Evolutionary conservation across 208 protist species (phyloP).

Genomic region (Acanthamoeba sp.): DNA sequence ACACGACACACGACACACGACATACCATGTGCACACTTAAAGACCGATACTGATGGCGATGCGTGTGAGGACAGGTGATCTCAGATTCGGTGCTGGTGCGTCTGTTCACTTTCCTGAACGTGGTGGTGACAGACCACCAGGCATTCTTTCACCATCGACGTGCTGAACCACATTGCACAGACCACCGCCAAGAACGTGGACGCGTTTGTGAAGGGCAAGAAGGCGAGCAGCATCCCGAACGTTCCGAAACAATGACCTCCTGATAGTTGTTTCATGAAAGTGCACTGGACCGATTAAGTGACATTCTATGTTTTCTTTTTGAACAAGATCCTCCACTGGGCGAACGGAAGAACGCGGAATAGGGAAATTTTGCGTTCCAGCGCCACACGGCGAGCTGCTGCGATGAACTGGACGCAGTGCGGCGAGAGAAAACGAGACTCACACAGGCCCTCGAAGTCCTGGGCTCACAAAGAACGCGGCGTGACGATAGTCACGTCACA

Average conservation of each 20-base stretch:
- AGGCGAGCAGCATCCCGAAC: conserved; percentile 62
- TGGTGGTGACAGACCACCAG: conserved; percentile 84
- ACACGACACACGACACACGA: too few relatives aligned
- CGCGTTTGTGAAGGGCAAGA: conserved; percentile 65
- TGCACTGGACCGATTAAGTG: too few relatives aligned
- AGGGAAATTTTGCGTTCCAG: too few relatives aligned
- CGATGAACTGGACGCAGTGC: too few relatives aligned
- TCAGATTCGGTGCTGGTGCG: conserved; percentile 73
- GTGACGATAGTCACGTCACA: too few relatives aligned
- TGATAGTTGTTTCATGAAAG: background rate
- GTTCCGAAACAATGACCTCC: background rate
- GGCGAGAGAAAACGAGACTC: too few relatives aligned
- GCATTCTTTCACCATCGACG: conserved; percentile 87
- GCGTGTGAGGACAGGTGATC: conserved; percentile 2
- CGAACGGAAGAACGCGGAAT: too few relatives aligned
- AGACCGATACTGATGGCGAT: background rate
- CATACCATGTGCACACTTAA: background rate
- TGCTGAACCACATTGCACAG: conserved; percentile 79
- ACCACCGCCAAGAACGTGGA: conserved; percentile 79
- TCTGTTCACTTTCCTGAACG: conserved; percentile 83
- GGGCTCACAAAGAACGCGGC: too few relatives aligned
- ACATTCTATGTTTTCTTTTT: too few relatives aligned
- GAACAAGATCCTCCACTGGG: too few relatives aligned
- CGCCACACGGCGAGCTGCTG: too few relatives aligned
- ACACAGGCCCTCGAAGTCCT: too few relatives aligned